phyloP scores from a whole-genome alignment of 441 rosid species.

The Gossypium trilobum region DNA sequence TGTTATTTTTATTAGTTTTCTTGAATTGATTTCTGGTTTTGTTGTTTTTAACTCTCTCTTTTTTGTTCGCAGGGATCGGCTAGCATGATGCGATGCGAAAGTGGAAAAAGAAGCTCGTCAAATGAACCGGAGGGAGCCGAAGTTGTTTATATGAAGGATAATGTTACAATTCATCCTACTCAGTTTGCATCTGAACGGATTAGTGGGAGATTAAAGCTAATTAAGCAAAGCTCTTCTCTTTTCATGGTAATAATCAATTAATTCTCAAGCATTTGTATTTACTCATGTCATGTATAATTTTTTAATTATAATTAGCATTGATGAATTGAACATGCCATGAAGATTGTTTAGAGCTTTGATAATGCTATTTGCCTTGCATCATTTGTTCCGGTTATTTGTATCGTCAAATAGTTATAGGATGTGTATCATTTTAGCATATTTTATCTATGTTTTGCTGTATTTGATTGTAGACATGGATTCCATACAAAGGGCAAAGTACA shows the following conservation, averaged over 20 bases:
- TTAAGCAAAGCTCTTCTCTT: slow-evolving; percentile 65
- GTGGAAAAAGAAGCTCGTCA: slow-evolving; percentile 46
- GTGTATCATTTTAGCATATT: neutral
- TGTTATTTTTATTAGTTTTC: neutral
- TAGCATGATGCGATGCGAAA: slow-evolving; percentile 54
- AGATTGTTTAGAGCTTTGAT: neutral
- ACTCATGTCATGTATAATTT: neutral
- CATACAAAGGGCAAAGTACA: slow-evolving; percentile 67
- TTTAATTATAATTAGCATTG: neutral
- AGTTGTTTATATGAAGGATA: slow-evolving; percentile 62
- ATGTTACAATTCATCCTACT: slow-evolving; percentile 87
- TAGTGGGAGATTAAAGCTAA: slow-evolving; percentile 80
- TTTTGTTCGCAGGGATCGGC: slow-evolving; percentile 47
- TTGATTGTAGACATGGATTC: slow-evolving; percentile 72
- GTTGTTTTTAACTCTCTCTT: neutral
- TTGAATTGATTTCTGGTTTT: neutral
- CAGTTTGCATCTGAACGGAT: slow-evolving; percentile 87
- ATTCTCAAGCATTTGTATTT: neutral
- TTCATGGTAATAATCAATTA: slow-evolving; percentile 45
- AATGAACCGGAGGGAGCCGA: slow-evolving; percentile 65
- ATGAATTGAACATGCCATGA: neutral
- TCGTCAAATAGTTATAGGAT: neutral
- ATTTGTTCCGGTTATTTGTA: neutral
- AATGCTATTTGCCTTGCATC: neutral
- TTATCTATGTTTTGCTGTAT: neutral